phyloP scores from a whole-genome alignment of 768 basidiomycete genomes.

The Mycena capillaripes region DNA sequence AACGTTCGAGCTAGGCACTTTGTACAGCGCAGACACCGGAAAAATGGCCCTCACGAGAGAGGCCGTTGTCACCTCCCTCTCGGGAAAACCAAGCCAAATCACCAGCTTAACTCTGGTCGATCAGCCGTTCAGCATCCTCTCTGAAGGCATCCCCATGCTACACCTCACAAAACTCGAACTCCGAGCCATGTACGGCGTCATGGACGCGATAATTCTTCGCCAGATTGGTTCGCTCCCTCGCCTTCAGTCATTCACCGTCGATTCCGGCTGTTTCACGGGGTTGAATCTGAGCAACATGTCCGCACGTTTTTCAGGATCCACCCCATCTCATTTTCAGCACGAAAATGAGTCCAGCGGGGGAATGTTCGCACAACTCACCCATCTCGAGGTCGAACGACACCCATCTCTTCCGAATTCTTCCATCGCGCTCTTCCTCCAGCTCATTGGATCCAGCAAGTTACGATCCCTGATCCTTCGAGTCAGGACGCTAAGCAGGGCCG shows the following conservation, averaged over 20 bases:
- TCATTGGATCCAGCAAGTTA: background rate
- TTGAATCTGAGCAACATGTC: background rate
- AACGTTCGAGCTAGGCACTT: background rate
- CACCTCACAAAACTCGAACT: conserved; percentile 6
- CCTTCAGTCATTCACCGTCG: conserved; percentile 4
- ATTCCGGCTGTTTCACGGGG: conserved; percentile 2
- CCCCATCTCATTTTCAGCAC: background rate
- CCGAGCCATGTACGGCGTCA: background rate
- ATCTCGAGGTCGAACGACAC: background rate
- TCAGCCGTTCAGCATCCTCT: conserved; percentile 5
- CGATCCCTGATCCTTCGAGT: background rate
- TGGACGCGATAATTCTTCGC: background rate
- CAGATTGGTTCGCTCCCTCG: background rate
- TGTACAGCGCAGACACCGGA: background rate
- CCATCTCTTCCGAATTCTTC: background rate
- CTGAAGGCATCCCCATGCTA: background rate
- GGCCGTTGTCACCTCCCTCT: background rate
- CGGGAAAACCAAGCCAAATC: background rate
- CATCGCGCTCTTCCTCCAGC: background rate
- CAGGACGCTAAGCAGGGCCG: background rate
- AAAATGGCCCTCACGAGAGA: background rate
- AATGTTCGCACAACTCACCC: conserved; percentile 4
- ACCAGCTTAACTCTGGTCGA: background rate
- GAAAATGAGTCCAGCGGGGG: no score
- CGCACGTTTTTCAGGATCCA: background rate